Conservation (phyloP, 805 yeast species). For the Blastobotrys parvus region DNA sequence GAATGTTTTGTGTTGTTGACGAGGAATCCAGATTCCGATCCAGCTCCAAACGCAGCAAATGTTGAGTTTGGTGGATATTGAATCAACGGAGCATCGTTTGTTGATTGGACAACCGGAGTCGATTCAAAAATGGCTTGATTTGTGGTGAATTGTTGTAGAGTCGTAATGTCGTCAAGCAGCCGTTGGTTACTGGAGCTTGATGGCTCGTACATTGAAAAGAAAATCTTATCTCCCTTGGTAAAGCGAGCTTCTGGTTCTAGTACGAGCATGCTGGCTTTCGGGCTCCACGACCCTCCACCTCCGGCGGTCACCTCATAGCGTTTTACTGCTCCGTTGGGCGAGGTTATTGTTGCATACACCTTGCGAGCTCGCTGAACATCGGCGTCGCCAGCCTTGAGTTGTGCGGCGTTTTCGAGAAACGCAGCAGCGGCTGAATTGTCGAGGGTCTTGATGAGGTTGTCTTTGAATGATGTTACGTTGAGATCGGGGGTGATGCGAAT, state of each 20-base stretch:
- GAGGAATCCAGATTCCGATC: conserved; percentile 27
- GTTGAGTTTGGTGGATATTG: conserved; percentile 15
- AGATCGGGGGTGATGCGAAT: conserved; percentile 22
- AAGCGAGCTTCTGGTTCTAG: conserved; percentile 49
- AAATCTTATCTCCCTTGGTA: conserved; percentile 37
- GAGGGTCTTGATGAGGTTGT: conserved; percentile 52
- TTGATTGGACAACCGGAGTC: conserved; percentile 21
- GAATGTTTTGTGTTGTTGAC: conserved; percentile 23
- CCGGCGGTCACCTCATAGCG: conserved; percentile 57
- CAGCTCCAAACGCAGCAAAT: conserved; percentile 22
- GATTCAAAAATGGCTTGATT: conserved; percentile 16
- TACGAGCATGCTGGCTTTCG: conserved; percentile 57
- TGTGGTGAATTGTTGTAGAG: background rate
- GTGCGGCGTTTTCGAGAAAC: conserved; percentile 34
- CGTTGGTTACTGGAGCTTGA: background rate
- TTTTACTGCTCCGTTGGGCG: conserved; percentile 15
- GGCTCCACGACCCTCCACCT: conserved; percentile 75
- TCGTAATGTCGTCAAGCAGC: background rate
- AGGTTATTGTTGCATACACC: conserved; percentile 14
- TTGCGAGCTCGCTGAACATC: conserved; percentile 3
- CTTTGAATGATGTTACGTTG: conserved; percentile 41
- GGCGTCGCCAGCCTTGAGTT: conserved; percentile 7
- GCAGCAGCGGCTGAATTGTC: conserved; percentile 50
- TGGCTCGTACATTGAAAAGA: conserved; percentile 29
- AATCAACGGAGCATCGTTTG: conserved; percentile 13